A percentile compares a stretch with the other conserved stretches of the same genome.
These are phyloP conservation scores for Pichia cactophila DNA, from an alignment of 1,139 yeast species.

Conservation along the genomic window DNA sequence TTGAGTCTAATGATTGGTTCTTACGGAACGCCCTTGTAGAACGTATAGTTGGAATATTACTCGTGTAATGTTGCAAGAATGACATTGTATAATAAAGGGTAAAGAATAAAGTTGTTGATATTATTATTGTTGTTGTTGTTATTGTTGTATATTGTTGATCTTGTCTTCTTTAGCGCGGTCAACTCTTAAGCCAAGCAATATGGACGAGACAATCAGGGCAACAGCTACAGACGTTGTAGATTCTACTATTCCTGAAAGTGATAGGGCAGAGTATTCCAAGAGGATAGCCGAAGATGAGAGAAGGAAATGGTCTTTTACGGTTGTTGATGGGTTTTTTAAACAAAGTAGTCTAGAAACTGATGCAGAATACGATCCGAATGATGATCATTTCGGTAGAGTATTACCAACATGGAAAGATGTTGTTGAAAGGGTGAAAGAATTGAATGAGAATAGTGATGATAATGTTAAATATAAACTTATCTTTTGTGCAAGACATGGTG, in stretches of 20 bases:
- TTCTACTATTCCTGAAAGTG: slow-evolving; percentile 13
- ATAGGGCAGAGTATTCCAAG: neutral
- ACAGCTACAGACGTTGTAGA: slow-evolving; percentile 22
- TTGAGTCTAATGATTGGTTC: slow-evolving; percentile 25
- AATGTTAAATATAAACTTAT: slow-evolving; percentile 41
- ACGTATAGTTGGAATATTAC: neutral
- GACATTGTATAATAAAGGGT: neutral
- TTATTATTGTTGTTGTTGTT: neutral
- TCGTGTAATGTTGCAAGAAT: neutral
- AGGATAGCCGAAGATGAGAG: neutral
- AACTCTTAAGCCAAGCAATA: neutral
- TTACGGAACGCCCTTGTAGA: slow-evolving; percentile 16
- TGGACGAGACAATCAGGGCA: slow-evolving; percentile 14
- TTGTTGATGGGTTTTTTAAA: slow-evolving; percentile 43
- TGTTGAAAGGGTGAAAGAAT: slow-evolving; percentile 28
- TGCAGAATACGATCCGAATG: slow-evolving; percentile 42
- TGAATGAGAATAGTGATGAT: slow-evolving; percentile 34
- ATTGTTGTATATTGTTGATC: no score
- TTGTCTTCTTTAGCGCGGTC: neutral
- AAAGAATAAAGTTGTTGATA: neutral
- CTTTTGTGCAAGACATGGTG: slow-evolving; percentile 69
- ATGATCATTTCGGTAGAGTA: slow-evolving; percentile 41
- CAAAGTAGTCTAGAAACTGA: slow-evolving; percentile 42
- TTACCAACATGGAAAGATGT: slow-evolving; percentile 41
- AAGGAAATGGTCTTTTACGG: slow-evolving; percentile 37